Evolutionary conservation across 106 monocot species (phyloP), one percentile per base, ranked within the genome.

Genomic region (Apostasia shenzhenica): DNA sequence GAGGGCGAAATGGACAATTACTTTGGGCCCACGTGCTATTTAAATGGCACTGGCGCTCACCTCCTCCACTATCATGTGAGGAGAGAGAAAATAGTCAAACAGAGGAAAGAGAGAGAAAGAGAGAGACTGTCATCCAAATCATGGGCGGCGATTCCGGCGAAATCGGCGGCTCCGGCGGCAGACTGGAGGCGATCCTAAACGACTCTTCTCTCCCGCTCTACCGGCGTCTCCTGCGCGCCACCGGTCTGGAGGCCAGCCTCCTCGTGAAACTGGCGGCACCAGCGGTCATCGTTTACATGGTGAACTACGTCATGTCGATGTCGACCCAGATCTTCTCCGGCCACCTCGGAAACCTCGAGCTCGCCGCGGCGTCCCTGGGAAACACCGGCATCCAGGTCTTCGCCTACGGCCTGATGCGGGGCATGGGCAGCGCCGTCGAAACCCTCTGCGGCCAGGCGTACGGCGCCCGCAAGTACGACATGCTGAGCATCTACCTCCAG

Each of bases 381-480:
- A 93, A 93, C 70, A 89, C 79, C 44, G 93, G 93, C 59, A 89
- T 93, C 71, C 89, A 93, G 73, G 58, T 89, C 61, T 86, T 93
- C 61, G 86, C 93, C 44, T 93, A 89, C 66, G 93, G 93, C 12
- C 86, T 93, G 80, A 89, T 93, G 93, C 71, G 90, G 5, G 94
- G 94, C 1, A 94, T 94, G 94, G 94, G 94, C 8, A 87, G 90
- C 71, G 90, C 94, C 0, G 94, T 94, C 3, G 90, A 94, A 72
- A 94, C 94, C 47, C 82, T 94, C 2, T 94, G 94, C 75, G 94
- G 94, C 9, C 94, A 94, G 57, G 90, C 94, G 1, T 87, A 76
- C 75, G 94, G 90, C 5, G 94, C 87, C 4, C 64, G 70, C 47
- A 82, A 77, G 44, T 87, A 90, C 77, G 83, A 83, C 11, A 94